Percentiles rank a stretch among this genome's conserved stretches.
Conservation (phyloP, 140 eudicot species). For the Senecio squalidus region DNA sequence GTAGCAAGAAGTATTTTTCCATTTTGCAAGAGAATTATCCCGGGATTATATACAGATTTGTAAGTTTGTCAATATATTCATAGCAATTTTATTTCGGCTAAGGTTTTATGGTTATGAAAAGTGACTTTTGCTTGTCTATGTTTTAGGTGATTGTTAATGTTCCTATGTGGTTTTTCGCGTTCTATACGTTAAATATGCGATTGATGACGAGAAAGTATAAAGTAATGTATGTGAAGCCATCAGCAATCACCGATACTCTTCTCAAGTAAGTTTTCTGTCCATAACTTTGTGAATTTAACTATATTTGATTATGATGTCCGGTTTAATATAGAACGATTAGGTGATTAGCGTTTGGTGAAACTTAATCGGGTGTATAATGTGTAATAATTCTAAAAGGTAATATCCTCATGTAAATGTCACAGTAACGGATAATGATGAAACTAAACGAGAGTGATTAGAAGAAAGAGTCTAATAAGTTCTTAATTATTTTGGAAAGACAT, state of each 20-base stretch:
- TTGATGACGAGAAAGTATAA: slow-evolving; percentile 41
- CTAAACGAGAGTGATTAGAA: no score
- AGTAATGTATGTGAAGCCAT: slow-evolving; percentile 61
- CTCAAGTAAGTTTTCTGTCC: slow-evolving; percentile 58
- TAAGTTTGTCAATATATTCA: slow-evolving; percentile 26
- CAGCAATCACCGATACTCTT: slow-evolving; percentile 65
- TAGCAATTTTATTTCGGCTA: no score
- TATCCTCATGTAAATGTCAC: not conserved
- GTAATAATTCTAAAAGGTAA: no score
- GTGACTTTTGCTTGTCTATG: not conserved
- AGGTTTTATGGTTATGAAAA: not conserved
- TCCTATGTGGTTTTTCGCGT: slow-evolving; percentile 67
- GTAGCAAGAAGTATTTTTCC: slow-evolving; percentile 39
- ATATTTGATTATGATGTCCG: not conserved
- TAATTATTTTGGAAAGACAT: no score
- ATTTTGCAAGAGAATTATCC: slow-evolving; percentile 76
- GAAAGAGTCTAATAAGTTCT: no score
- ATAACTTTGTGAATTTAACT: not conserved
- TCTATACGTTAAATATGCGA: slow-evolving; percentile 53
- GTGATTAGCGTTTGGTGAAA: not conserved
- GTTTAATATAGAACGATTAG: not conserved
- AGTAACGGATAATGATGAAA: no score
- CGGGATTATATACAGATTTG: slow-evolving; percentile 57
- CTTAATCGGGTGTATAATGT: no score
- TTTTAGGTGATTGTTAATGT: slow-evolving; percentile 67